Conservation (phyloP, 495 filamentous ascomycete genomes). For the Clavariopsis aquatica region DNA sequence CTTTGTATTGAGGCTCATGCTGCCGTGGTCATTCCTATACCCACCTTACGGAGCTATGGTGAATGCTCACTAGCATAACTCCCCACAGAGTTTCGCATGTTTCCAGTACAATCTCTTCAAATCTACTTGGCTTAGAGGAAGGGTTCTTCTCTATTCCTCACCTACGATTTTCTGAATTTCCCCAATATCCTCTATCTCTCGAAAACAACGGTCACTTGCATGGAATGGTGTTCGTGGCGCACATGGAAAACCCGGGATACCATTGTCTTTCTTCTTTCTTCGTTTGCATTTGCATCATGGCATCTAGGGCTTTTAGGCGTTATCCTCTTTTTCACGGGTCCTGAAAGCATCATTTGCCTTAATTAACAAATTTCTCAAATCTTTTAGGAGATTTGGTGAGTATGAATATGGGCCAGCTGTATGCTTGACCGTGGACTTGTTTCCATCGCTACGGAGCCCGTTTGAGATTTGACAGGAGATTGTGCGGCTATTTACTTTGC, state of each 20-base stretch:
- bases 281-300: background rate
- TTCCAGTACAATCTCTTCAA: background rate
- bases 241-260: background rate
- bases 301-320: no score
- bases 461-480: no score
- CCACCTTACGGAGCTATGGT: background rate
- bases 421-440: no score
- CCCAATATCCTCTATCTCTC: background rate
- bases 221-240: conserved; percentile 1
- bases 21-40: background rate
- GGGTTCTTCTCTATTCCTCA: background rate
- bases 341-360: no score
- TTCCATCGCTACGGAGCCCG: no score
- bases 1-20: background rate
- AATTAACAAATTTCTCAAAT: no score
- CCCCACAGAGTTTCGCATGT: background rate
- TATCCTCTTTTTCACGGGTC: no score
- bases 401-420: no score
- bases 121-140: no score
- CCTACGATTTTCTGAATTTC: background rate
- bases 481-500: no score
- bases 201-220: background rate
- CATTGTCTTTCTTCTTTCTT: background rate
- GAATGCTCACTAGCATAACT: background rate
- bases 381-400: no score